A percentile compares a stretch with the other conserved stretches of the same genome.
phyloP scores from a whole-genome alignment of 148 eudicot genomes.

The Dianthus caryophyllus region DNA sequence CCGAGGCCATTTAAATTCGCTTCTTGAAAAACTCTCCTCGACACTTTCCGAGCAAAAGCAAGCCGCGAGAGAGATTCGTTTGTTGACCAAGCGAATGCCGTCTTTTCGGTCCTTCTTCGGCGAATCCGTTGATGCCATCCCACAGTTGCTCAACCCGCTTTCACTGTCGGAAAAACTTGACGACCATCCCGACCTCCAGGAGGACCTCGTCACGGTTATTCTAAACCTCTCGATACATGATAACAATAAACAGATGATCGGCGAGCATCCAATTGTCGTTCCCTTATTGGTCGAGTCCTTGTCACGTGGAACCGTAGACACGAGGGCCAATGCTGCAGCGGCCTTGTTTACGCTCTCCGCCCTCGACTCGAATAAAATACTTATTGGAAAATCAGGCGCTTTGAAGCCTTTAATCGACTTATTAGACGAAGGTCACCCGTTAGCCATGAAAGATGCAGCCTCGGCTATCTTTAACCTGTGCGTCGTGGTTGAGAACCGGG shows the following conservation, averaged over 20 bases:
- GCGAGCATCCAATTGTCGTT: conserved; percentile 34
- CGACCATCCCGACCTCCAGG: conserved; percentile 39
- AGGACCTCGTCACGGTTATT: conserved; percentile 44
- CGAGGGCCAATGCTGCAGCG: conserved; percentile 50
- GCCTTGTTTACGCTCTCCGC: conserved; percentile 47
- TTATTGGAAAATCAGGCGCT: conserved; percentile 41
- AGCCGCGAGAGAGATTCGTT: conserved; percentile 54
- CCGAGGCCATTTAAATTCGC: conserved; percentile 34
- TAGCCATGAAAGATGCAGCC: conserved; percentile 47
- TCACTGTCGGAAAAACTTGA: conserved; percentile 14
- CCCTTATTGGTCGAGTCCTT: conserved; percentile 44
- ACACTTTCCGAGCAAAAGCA: conserved; percentile 50
- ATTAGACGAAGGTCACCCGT: conserved; percentile 41
- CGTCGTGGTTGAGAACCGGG: conserved; percentile 32
- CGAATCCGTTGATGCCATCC: conserved; percentile 36
- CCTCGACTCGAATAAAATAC: conserved; percentile 44
- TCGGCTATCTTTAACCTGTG: conserved; percentile 48
- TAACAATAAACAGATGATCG: conserved; percentile 39
- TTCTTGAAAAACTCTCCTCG: conserved; percentile 60
- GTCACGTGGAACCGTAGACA: conserved; percentile 33
- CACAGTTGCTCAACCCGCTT: conserved; percentile 36
- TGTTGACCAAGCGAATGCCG: conserved; percentile 38
- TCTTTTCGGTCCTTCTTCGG: conserved; percentile 43
- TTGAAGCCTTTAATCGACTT: conserved; percentile 43
- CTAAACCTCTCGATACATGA: conserved; percentile 46